Base-by-base conservation (phyloP, 352 stramenopile species). In the Phytopythium boreale region DNA sequence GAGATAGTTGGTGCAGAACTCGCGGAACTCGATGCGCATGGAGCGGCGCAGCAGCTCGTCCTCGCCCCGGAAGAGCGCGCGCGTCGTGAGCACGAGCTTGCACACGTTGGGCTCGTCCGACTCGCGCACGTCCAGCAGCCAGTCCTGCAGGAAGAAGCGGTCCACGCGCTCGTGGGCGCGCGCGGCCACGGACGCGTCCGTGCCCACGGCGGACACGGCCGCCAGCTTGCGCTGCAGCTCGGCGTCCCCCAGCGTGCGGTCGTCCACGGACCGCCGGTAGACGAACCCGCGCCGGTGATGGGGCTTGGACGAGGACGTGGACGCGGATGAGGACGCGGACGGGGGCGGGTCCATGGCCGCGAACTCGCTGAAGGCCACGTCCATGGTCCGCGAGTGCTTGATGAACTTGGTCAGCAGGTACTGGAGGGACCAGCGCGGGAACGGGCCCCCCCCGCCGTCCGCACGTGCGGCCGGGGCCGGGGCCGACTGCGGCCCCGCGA, bases 211-310 rank as follows among this genome's bases (percentile, higher is more conserved):
- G 46, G 76, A 76, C 58, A 88, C 74, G 41, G 61, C 43, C 69
- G 90, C 56, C 64, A 72, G 64, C 47, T 80, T 65, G 59, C 87
- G 65, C 71, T 77, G 74, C 43, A 69, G 69, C 19, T 71, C 65
- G 59, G 74, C 74, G 55, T 73, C 73, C 51, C 74, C 85, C 5
- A 88, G 61, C 9, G 66, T 64, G 19, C 71, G 62, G 41, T 84
- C 76, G 41, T 89, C 83, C n/a, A 91, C 73, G 7, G 82, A 93
- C 49, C 84, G 79, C 1, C 84, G 80, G 68, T 93, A 93, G 49
- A 93, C 74, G 63, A 87, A 90, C 15, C 76, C 84, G n/a, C 76
- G 75, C 2, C 70, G 65, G 57, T 46, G 61, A 59, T 77, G 74
- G 58, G 53, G 62, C 63, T 80, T 76, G n/a, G 55, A 59, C 47